Base-by-base conservation (phyloP, 1,284 basidiomycete genomes). In the Exobasidium rhododendri region DNA sequence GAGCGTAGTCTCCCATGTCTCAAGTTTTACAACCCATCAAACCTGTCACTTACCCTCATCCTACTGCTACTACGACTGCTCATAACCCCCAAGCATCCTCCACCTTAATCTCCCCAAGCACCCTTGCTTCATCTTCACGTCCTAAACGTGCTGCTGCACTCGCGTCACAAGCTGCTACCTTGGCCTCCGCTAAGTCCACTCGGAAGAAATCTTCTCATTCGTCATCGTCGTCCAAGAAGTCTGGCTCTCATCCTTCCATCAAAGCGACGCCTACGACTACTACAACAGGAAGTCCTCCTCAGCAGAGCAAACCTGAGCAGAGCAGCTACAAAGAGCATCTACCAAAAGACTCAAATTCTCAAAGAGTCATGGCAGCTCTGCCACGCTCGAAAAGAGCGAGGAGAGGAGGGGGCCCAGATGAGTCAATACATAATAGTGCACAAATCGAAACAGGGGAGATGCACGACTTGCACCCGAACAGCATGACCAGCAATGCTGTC, bases 281-380 rank as follows among this genome's bases (percentile, higher is more conserved):
- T n/a, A n/a, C 46, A n/a, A n/a, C 7, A 7, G 20, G 24, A 13
- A n/a, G 14, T 20, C 6, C 24, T 22, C 35, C 35, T 40, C 35
- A 40, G 17, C 7, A 40, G 7, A 40, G 35, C 35, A 40, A 7
- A 40, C 35, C 35, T 10, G 35, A 17, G 20, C 46, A 47, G 46
- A 47, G 14, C 10, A 47, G 24, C 10, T 22, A 14, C 7, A 10
- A n/a, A 22, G 7, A n/a, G 46, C 14, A 47, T 7, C 46, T 20
- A 26, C 47, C 13, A 24, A 13, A 50, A 50, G 24, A 7, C 46
- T 10, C 14, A 47, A 50, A 4, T 40, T 10, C 35, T 40, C 47
- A 50, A 7, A 24, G 47, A 24, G 47, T 50, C 47, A 55, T 55
- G 52, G 52, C 52, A 6, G 52, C 52, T 6, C 52, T 55, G 28